Conservation (phyloP, 179 eudicot genomes). For the Beta lomatogona region DNA sequence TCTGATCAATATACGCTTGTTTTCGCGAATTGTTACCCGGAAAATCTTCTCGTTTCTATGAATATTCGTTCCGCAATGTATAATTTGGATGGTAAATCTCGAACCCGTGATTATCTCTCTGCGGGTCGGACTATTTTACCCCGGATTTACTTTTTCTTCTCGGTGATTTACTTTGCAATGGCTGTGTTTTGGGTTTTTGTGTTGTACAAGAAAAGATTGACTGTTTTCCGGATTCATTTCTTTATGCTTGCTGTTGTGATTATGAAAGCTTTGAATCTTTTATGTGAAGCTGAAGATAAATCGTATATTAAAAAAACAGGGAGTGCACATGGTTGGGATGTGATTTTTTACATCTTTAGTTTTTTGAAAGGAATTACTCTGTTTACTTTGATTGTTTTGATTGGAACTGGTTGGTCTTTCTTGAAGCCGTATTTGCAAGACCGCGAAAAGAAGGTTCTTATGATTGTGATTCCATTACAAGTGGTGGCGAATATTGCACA, state of each 20-base stretch:
- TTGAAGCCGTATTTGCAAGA: conserved; percentile 73
- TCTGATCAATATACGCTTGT: conserved; percentile 60
- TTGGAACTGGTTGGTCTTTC: conserved; percentile 87
- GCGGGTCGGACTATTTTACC: conserved; percentile 66
- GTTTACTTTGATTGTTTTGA: conserved; percentile 71
- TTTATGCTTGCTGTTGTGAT: conserved; percentile 59
- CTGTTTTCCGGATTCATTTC: conserved; percentile 51
- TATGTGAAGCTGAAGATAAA: conserved; percentile 72
- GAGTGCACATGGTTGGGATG: conserved; percentile 73
- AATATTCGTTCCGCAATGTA: conserved; percentile 58
- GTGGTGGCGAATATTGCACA: conserved; percentile 74
- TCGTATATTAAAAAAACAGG: conserved; percentile 58
- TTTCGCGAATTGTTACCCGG: conserved; percentile 60
- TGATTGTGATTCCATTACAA: conserved; percentile 74
- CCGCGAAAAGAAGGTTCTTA: conserved; percentile 70
- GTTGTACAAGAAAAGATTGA: conserved; percentile 42
- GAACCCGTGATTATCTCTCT: conserved; percentile 57
- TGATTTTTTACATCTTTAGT: conserved; percentile 61
- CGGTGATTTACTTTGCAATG: conserved; percentile 40
- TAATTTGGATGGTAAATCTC: conserved; percentile 54
- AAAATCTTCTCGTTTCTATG: conserved; percentile 48
- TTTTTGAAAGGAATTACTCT: conserved; percentile 62
- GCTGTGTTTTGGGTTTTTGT: conserved; percentile 38
- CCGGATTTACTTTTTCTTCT: conserved; percentile 46
- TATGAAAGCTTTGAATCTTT: conserved; percentile 53